phyloP scores from a whole-genome alignment of 1,284 basidiomycete genomes.

The Cutaneotrichosporon sp. region DNA sequence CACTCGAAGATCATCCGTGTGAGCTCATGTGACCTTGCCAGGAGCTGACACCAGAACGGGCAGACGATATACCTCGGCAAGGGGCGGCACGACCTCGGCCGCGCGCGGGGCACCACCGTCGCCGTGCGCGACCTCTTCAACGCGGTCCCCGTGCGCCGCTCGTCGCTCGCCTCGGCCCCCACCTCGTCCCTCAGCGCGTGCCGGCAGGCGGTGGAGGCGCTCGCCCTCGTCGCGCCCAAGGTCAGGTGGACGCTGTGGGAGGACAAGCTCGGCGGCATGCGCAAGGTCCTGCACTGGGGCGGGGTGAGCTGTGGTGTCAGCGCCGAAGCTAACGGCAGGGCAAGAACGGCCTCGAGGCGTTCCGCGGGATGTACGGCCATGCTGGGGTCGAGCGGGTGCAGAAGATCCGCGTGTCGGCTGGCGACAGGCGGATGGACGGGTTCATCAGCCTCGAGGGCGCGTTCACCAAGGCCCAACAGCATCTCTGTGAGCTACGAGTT shows the following conservation, averaged over 20 bases:
- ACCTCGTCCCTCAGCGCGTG: constrained; percentile 65
- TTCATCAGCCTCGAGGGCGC: constrained; percentile 78
- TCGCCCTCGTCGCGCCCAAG: constrained; percentile 69
- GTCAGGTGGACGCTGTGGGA: constrained; percentile 72
- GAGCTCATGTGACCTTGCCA: constrained; percentile 16
- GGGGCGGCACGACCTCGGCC: constrained; percentile 63
- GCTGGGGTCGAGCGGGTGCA: constrained; percentile 59
- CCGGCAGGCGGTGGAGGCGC: constrained; percentile 68
- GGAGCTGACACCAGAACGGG: constrained; percentile 23
- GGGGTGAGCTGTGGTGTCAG: constrained; percentile 57
- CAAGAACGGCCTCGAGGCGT: constrained; percentile 29
- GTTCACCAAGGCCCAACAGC: constrained; percentile 74
- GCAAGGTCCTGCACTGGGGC: constrained; percentile 30
- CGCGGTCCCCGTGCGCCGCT: constrained; percentile 61
- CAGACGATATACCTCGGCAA: constrained; percentile 20
- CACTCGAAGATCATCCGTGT: constrained; percentile 78
- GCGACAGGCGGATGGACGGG: constrained; percentile 65
- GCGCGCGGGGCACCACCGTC: constrained; percentile 69
- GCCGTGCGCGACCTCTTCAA: constrained; percentile 82
- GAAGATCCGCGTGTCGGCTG: constrained; percentile 60
- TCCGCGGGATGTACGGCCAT: constrained; percentile 35
- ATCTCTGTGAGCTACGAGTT: constrained; percentile 76
- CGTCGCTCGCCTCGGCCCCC: constrained; percentile 44
- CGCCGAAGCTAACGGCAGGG: constrained; percentile 14
- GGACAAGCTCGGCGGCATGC: constrained; percentile 28